Base-by-base conservation (phyloP, 257 asterid species). In the Fraxinus cuspidata region DNA sequence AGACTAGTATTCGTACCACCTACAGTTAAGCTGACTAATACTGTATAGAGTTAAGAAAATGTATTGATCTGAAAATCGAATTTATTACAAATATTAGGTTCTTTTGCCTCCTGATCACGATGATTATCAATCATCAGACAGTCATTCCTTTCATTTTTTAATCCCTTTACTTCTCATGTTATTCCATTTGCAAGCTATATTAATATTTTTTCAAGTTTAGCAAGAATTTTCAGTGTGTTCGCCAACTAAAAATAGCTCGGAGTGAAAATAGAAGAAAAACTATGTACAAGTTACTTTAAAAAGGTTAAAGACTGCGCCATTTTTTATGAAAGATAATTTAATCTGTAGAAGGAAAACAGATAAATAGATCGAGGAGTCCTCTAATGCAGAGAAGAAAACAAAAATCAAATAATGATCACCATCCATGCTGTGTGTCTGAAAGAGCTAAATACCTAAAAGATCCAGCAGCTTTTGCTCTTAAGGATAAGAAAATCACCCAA, bases 341-440 rank as follows among this genome's bases (percentile, higher is more conserved):
- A 49, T 56, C 27, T n/a, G 19, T n/a, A 56, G 65, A 6, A n/a
- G 27, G 3, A 56, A 40, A 40, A 9, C 23, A 19, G 65, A n/a
- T 56, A 56, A n/a, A 56, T 16, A n/a, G 65, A 56, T n/a, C 65
- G 21, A 8, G 28, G 65, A 56, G 0, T n/a, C 65, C 65, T 56
- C 11, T 18, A 56, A 56, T 4, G 65, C 12, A 32, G 4, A 44
- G 31, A 69, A 51, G 9, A 29, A 4, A 38, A 37, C 47, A 40
- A 44, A 80, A 18, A 74, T 38, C 71, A 51, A n/a, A 37, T 27
- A 60, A 60, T 21, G 67, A 67, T 56, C 71, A 68, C 74, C 70
- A 49, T 23, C 42, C 40, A 56, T 16, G 31, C 60, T 70, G 53
- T 38, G 35, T 0, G 75, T 60, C 74, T 23, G 47, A 44, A 42